These are phyloP conservation scores for Nakazawaea laoshanensis DNA, from an alignment of 805 yeast genomes.

Conservation along the genomic window DNA sequence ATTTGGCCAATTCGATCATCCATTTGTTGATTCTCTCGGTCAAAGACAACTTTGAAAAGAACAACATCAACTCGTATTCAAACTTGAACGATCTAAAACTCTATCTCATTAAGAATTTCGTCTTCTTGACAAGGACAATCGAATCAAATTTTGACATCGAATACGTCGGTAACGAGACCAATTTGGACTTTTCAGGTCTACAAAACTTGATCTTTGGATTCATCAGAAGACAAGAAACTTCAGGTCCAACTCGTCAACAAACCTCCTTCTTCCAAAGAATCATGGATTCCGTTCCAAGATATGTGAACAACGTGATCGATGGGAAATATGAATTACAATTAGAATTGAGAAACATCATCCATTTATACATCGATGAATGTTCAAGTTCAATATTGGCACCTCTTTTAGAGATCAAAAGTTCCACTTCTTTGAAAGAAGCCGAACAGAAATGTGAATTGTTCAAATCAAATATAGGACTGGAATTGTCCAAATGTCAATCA, in stretches of 20 bases:
- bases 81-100: slow-evolving; percentile 45
- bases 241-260: slow-evolving; percentile 8
- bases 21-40: slow-evolving; percentile 67
- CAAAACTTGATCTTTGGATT: slow-evolving; percentile 38
- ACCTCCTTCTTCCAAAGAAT: slow-evolving; percentile 15
- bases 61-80: slow-evolving; percentile 33
- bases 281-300: slow-evolving; percentile 65
- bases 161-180: slow-evolving; percentile 59
- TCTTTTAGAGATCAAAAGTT: slow-evolving; percentile 17
- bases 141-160: slow-evolving; percentile 71
- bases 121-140: slow-evolving; percentile 62
- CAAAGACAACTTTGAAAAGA: slow-evolving; percentile 37
- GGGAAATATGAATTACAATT: slow-evolving; percentile 63
- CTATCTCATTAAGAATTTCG: slow-evolving; percentile 63
- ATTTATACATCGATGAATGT: slow-evolving; percentile 56
- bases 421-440: slow-evolving; percentile 8
- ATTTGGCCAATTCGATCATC: slow-evolving; percentile 78
- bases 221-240: slow-evolving; percentile 25
- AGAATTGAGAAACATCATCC: slow-evolving; percentile 64
- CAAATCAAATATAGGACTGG: slow-evolving; percentile 39
- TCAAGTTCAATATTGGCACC: slow-evolving; percentile 41
- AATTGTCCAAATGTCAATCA: slow-evolving; percentile 46
- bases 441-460: slow-evolving; percentile 23
- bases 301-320: slow-evolving; percentile 76
- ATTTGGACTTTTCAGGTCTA: slow-evolving; percentile 76